These are phyloP conservation scores for Fraxinus cuspidata DNA, from an alignment of 257 asterid species.

Conservation along the genomic window DNA sequence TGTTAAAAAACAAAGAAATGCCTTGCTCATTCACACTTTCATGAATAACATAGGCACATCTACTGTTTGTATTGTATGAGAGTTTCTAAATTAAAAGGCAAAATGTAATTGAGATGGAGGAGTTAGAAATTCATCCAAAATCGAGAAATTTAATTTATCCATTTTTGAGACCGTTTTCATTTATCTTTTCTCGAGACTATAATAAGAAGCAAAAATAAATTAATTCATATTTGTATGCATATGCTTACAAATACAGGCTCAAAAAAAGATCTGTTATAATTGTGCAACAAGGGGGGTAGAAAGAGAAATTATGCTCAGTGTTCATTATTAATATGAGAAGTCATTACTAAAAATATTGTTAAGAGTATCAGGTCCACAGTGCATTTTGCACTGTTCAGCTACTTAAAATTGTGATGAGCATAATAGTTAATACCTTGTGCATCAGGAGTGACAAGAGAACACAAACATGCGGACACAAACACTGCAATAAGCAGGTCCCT, in stretches of 20 bases:
- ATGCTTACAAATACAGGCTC: neutral
- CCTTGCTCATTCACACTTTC: neutral
- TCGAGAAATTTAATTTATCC: too few relatives aligned
- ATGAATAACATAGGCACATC: neutral
- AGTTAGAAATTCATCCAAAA: neutral
- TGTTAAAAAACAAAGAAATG: neutral
- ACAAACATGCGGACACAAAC: conserved; percentile 37
- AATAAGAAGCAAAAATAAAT: neutral
- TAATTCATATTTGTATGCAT: neutral
- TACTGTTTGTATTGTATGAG: neutral
- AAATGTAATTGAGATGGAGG: neutral
- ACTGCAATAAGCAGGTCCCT: conserved; percentile 49
- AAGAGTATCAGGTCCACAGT: neutral
- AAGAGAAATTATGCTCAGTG: neutral
- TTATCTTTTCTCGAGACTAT: neutral
- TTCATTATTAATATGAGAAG: neutral
- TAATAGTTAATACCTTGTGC: conserved; percentile 49
- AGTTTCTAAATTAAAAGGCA: neutral
- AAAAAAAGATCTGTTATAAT: neutral
- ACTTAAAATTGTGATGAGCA: conserved; percentile 15
- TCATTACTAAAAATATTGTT: neutral
- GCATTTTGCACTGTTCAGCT: neutral
- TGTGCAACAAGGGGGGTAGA: neutral
- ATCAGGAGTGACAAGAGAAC: conserved; percentile 53
- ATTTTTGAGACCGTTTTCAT: too few relatives aligned